Evolutionary conservation across 345 rosid species (phyloP).

Genomic region (Lumnitzera racemosa): DNA sequence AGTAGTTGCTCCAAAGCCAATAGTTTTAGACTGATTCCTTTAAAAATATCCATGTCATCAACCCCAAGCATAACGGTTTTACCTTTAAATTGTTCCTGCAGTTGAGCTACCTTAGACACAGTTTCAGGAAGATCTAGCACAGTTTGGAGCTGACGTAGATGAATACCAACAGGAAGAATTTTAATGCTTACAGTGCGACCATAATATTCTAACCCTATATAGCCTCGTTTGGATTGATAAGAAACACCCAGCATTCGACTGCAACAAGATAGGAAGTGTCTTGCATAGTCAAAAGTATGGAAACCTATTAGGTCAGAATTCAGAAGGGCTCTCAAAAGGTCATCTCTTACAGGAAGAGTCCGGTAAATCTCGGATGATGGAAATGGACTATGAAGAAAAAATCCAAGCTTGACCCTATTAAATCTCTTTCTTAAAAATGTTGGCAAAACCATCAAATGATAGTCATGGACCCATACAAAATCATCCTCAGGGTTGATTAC

Average conservation of each 20-base stretch:
- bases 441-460: conserved; percentile 91
- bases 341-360: conserved; percentile 83
- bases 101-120: conserved; percentile 53
- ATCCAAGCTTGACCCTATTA: conserved; percentile 83
- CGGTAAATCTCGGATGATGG: conserved; percentile 93
- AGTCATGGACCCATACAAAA: conserved; percentile 92
- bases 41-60: conserved; percentile 94
- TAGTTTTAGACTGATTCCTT: conserved; percentile 88
- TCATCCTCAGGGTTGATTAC: conserved; percentile 93
- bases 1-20: conserved; percentile 95
- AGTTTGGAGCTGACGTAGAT: conserved; percentile 72
- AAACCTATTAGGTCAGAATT: conserved; percentile 84
- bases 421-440: conserved; percentile 87
- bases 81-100: conserved; percentile 48
- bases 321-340: conserved; percentile 73
- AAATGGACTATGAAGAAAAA: conserved; percentile 89
- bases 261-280: conserved; percentile 91
- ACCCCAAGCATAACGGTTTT: conserved; percentile 79
- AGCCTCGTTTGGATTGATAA: conserved; percentile 86
- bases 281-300: conserved; percentile 93
- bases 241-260: conserved; percentile 93
- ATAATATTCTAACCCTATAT: conserved; percentile 80
- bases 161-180: conserved; percentile 92
- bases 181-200: conserved; percentile 88
- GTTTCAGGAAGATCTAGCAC: conserved; percentile 73